phyloP scores from a whole-genome alignment of 2,329 filamentous ascomycete genomes.

The Ophiostoma himal-ulmi region DNA sequence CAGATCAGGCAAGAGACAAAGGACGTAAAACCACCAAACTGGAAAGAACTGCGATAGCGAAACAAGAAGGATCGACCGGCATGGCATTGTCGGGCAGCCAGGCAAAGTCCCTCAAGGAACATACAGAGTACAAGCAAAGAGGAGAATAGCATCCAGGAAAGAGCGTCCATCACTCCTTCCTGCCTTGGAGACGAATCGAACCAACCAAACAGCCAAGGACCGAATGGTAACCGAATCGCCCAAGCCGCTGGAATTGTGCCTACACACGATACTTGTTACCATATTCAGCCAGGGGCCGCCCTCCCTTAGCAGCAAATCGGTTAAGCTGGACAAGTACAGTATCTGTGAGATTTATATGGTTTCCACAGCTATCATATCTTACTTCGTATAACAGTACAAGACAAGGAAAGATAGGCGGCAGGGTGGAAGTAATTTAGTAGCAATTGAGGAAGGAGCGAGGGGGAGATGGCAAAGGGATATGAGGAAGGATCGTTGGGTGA shows the following conservation, averaged over 20 bases:
- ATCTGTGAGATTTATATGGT: not conserved
- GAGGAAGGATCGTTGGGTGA: conserved; percentile 2
- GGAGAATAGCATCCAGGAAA: not conserved
- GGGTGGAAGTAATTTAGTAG: not conserved
- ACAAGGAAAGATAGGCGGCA: not conserved
- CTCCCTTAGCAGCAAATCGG: not conserved
- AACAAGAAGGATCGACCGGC: conserved; percentile 8
- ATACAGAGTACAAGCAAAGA: not conserved
- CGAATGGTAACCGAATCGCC: not conserved
- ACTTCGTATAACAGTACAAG: not conserved
- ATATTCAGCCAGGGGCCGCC: conserved; percentile 3
- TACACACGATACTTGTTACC: not conserved
- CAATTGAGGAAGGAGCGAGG: not conserved
- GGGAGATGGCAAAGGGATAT: not conserved
- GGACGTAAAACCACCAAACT: not conserved
- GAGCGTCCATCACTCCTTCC: not conserved
- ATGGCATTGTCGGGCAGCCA: not conserved
- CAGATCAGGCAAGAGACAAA: conserved; percentile 16
- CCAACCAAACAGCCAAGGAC: not conserved
- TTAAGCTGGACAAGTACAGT: not conserved
- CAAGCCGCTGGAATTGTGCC: conserved; percentile 4
- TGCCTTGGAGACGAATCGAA: not conserved
- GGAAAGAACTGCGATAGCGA: not conserved
- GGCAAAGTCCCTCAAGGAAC: not conserved
- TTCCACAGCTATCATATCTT: not conserved